A percentile compares a stretch with the other conserved stretches of the same genome.
Evolutionary conservation across 495 filamentous ascomycete species (phyloP).

Genomic region (Aspergillus leporis): DNA sequence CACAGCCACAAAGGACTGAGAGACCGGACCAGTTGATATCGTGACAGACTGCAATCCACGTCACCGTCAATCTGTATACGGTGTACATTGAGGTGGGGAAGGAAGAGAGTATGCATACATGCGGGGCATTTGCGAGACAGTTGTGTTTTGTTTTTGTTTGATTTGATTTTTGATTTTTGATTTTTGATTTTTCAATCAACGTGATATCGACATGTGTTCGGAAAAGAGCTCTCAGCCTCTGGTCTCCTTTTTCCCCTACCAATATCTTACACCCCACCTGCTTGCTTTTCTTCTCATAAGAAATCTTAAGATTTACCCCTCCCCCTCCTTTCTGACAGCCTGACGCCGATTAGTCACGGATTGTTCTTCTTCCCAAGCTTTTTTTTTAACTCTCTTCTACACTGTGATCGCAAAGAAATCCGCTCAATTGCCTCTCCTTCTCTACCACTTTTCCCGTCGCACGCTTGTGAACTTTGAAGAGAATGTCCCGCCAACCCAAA

Average conservation of each 20-base stretch:
- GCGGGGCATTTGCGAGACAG: constrained; percentile 25
- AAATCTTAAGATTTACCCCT: constrained; percentile 19
- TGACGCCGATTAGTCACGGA: constrained; percentile 18
- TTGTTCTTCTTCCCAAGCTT: constrained; percentile 5
- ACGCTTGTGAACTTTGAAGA: constrained; percentile 8
- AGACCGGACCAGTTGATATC: constrained; percentile 25
- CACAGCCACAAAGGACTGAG: constrained; percentile 24
- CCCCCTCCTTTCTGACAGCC: constrained; percentile 17
- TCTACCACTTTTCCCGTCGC: constrained; percentile 5
- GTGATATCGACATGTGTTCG: constrained; percentile 23
- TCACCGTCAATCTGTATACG: constrained; percentile 24
- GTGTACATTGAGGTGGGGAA: constrained; percentile 22
- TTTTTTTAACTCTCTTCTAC: constrained; percentile 5
- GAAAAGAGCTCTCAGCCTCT: constrained; percentile 21
- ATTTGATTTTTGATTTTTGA: neutral
- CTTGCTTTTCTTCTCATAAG: constrained; percentile 14
- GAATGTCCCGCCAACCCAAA: constrained; percentile 46
- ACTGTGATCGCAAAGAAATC: constrained; percentile 2
- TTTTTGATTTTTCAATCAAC: constrained; percentile 16
- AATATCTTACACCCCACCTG: constrained; percentile 21
- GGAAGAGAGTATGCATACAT: constrained; percentile 19
- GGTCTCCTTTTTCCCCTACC: constrained; percentile 8
- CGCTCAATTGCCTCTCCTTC: constrained; percentile 10
- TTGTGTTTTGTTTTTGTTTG: constrained; percentile 4
- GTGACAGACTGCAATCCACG: constrained; percentile 29